Base-by-base conservation (phyloP, 1,139 yeast species). In the Lodderomyces margitis region DNA sequence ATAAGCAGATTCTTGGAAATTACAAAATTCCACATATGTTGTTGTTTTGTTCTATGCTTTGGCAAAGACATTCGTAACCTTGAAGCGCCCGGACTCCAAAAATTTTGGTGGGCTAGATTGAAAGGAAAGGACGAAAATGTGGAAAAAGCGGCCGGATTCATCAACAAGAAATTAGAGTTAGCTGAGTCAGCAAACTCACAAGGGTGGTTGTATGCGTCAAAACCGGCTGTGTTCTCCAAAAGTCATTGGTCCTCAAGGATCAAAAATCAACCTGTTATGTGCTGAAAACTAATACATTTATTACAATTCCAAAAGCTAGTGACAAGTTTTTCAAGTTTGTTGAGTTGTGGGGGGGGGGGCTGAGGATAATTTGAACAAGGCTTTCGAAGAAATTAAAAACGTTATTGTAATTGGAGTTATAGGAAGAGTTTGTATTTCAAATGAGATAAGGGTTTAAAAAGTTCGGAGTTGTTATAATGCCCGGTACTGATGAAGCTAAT, bases 161-260 rank as follows among this genome's bases (percentile, higher is more conserved):
- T 71, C 33, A 50, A 59, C 40, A 57, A 59, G 24, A 61, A 70
- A 42, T 62, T 71, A 51, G 61, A 53, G 21, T 54, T 50, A 30
- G 75, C 75, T 30, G 51, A 62, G 46, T 66, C 74, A 31, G 48
- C 51, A 28, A 27, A 19, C 15, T 21, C 15, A 21, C 53, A 56
- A 27, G 77, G 67, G 15, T 72, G 77, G 76, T 61, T 64, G 42
- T 68, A 66, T 52, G 52, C 66, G 21, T 52, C 55, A 33, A 58
- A 65, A 45, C 64, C 74, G 17, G 52, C 66, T 1, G 47, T 47
- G n/a, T 70, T 71, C 51, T 75, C 85, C 45, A 76, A 74, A 60
- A n/a, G 71, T 87, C 39, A 76, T 88, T 52, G 96, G 96, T 5
- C 81, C 88, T 17, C 83, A 79, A 53, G 96, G 96, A 37, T 64